Conservation (phyloP, 2,329 filamentous ascomycete genomes). For the Colletotrichum tamarilloi region DNA sequence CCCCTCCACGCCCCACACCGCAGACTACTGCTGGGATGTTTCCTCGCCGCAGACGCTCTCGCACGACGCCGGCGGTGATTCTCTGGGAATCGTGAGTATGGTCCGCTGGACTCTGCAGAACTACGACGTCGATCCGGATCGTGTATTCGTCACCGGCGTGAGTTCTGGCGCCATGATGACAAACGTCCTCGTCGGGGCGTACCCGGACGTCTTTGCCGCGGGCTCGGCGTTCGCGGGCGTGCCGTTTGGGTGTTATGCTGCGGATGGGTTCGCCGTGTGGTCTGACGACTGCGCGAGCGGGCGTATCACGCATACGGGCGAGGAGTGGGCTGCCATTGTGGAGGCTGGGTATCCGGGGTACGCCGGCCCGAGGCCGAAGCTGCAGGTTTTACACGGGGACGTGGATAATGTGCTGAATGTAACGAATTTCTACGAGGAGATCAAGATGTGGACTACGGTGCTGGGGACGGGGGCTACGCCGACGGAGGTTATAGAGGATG, state of each 20-base stretch:
- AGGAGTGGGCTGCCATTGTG: slow-evolving; percentile 49
- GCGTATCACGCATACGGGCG: slow-evolving; percentile 49
- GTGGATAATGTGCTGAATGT: slow-evolving; percentile 61
- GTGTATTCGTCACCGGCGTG: slow-evolving; percentile 63
- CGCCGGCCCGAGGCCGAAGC: slow-evolving; percentile 60
- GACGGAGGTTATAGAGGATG: slow-evolving; percentile 16
- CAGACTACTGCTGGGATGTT: slow-evolving; percentile 68
- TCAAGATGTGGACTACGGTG: slow-evolving; percentile 64
- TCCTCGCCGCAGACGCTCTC: slow-evolving; percentile 59
- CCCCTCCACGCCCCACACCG: slow-evolving; percentile 49
- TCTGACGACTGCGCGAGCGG: slow-evolving; percentile 64
- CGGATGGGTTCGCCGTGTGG: slow-evolving; percentile 55
- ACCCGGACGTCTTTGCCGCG: slow-evolving; percentile 64
- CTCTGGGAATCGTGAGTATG: slow-evolving; percentile 64
- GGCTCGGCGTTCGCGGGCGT: slow-evolving; percentile 58
- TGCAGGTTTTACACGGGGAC: slow-evolving; percentile 69
- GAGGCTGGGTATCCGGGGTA: slow-evolving; percentile 61
- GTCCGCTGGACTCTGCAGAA: slow-evolving; percentile 59
- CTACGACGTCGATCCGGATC: slow-evolving; percentile 56
- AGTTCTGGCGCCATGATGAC: slow-evolving; percentile 69
- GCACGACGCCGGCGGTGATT: slow-evolving; percentile 63
- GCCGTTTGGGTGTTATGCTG: slow-evolving; percentile 61
- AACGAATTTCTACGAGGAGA: slow-evolving; percentile 63
- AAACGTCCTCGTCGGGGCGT: slow-evolving; percentile 61
- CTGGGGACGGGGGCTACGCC: slow-evolving; percentile 23